phyloP scores from a whole-genome alignment of 2,329 filamentous ascomycete genomes.

The Fusarium succisae region DNA sequence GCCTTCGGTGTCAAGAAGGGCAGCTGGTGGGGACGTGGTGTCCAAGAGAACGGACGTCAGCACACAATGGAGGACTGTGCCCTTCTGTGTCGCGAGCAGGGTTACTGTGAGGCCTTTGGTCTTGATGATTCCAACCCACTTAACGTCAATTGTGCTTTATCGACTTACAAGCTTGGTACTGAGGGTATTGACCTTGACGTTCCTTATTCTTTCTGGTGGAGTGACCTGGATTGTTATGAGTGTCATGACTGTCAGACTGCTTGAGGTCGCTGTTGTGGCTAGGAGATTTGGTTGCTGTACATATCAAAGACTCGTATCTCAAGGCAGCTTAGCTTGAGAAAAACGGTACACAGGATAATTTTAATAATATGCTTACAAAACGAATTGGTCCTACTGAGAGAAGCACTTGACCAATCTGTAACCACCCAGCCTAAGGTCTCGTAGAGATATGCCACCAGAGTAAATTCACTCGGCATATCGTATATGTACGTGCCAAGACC shows the following conservation, averaged over 20 bases:
- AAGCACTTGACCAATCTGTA: background rate
- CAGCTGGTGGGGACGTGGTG: background rate
- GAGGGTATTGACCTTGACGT: constrained; percentile 1
- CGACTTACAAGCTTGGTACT: constrained; percentile 2
- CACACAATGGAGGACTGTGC: constrained; percentile 14
- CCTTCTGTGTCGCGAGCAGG: background rate
- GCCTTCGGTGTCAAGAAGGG: constrained; percentile 4
- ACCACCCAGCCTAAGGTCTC: background rate
- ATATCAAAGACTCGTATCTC: no score
- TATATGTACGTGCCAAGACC: no score
- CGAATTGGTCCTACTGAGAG: no score
- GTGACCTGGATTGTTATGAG: constrained; percentile 8
- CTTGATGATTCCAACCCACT: background rate
- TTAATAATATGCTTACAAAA: no score
- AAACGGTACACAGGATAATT: no score
- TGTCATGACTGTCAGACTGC: constrained; percentile 2
- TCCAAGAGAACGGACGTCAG: background rate
- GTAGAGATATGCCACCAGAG: background rate
- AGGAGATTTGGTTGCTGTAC: accelerated
- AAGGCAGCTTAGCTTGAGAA: accelerated
- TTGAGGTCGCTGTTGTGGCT: background rate
- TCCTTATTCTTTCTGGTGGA: constrained; percentile 6
- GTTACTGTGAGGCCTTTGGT: background rate
- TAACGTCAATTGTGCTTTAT: background rate
- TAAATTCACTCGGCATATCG: no score